phyloP scores from a whole-genome alignment of 2,329 filamentous ascomycete genomes.

The Grosmannia clavigera region DNA sequence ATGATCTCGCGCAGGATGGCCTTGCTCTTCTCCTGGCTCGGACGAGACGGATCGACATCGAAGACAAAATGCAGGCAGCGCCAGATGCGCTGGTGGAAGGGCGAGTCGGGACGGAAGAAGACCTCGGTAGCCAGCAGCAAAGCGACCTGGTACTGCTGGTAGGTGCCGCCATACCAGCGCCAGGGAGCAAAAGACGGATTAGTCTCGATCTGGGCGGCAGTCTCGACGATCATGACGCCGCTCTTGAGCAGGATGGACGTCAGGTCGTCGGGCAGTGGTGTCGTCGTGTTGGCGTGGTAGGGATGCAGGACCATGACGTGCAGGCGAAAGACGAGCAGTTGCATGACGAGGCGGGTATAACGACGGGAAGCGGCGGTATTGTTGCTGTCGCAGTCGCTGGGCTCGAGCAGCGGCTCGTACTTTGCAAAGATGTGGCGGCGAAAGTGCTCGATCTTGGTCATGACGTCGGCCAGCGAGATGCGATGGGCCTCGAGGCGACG shows the following conservation, averaged over 20 bases:
- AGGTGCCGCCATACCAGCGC: constrained; percentile 60
- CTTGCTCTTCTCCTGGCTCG: constrained; percentile 44
- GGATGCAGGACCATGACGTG: constrained; percentile 57
- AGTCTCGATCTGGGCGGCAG: constrained; percentile 33
- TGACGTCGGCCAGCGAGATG: constrained; percentile 48
- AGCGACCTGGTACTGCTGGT: constrained; percentile 61
- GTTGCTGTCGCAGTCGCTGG: constrained; percentile 24
- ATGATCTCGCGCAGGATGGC: constrained; percentile 50
- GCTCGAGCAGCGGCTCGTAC: constrained; percentile 52
- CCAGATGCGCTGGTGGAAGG: constrained; percentile 56
- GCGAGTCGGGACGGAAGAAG: constrained; percentile 42
- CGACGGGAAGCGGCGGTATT: constrained; percentile 37
- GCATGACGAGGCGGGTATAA: constrained; percentile 51
- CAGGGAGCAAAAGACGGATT: constrained; percentile 38
- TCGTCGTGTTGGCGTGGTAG: constrained; percentile 40
- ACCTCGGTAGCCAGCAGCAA: constrained; percentile 57
- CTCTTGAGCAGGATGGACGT: constrained; percentile 51
- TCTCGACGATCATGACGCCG: constrained; percentile 38
- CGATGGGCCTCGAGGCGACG: constrained; percentile 49
- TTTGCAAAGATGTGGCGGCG: constrained; percentile 50
- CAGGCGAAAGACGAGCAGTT: constrained; percentile 48
- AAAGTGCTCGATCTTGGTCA: constrained; percentile 59
- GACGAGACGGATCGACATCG: constrained; percentile 38
- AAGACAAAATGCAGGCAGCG: constrained; percentile 61
- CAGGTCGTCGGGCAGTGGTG: constrained; percentile 47